Evolutionary conservation across 768 basidiomycete genomes (phyloP), one percentile per base, ranked within the genome.

Genomic region (Pisolithus sp.): DNA sequence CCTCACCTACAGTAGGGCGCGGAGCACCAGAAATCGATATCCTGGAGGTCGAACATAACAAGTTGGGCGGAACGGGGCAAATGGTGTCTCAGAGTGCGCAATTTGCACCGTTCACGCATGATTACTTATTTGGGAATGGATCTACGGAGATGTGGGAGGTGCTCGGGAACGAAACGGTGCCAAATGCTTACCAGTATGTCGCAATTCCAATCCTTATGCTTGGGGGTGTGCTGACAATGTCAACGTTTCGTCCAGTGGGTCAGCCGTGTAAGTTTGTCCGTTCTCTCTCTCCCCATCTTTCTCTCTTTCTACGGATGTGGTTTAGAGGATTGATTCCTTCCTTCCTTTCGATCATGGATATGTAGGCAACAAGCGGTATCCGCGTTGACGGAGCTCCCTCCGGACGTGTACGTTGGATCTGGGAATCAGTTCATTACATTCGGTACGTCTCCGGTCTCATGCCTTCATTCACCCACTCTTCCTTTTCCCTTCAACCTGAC

Each of bases 21-120:
- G 83, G 83, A 4, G 81, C 86, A 0, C 89, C 89, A 4, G 88
- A 93, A 67, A 89, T 93, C 61, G 89, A 92, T 65, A 74, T 91
- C 52, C 74, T 91, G 53, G 89, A 93, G 67, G 85, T 83, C 0
- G 83, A 88, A 62, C 76, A 74, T 60, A 79, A 83, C 71, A 85
- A 85, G 54, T 43, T 56, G 4, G 28, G 17, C 28, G 56, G 54
- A 12, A 42, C 58, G 1, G 85, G 78, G 20, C 78, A 77, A 52
- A 76, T 79, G 47, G 82, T 82, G 7, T 89, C 86, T n/a, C 88
- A 89, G 68, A 81, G 79, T 2, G 80, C 78, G 20, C 89, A 89
- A 64, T 82, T 86, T 55, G 87, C 86, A 39, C 79, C 79, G 8
- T 81, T 76, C 65, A 71, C 73, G 56, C 70, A 69, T 54, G 70